phyloP scores from a whole-genome alignment of 352 stramenopile genomes.

The Saprolegnia diclina region DNA sequence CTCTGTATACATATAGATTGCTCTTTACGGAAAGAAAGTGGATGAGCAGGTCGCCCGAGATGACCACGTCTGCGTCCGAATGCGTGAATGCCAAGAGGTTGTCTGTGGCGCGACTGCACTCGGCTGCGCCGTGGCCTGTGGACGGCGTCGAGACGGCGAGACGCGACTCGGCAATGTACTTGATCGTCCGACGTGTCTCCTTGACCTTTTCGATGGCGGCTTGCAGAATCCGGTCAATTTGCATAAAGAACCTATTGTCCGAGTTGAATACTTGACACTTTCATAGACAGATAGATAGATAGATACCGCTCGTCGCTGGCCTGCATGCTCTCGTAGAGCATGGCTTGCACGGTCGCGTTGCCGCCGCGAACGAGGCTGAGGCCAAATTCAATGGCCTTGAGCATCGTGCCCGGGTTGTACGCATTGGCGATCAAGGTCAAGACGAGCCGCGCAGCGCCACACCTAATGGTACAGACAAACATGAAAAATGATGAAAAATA shows the following conservation, averaged over 20 bases:
- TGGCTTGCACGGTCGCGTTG: constrained; percentile 28
- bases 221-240: constrained; percentile 28
- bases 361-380: constrained; percentile 28
- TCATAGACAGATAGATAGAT: background rate
- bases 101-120: background rate
- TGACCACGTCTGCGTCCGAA: background rate
- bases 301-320: constrained; percentile 28
- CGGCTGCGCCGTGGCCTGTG: background rate
- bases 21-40: constrained; percentile 19
- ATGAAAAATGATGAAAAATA: background rate
- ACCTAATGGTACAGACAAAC: background rate
- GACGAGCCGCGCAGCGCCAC: constrained; percentile 21
- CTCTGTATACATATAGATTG: background rate
- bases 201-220: constrained; percentile 29
- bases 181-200: constrained; percentile 26
- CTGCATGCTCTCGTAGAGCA: constrained; percentile 28
- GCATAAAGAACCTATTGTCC: constrained; percentile 17
- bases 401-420: constrained; percentile 15
- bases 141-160: constrained; percentile 11
- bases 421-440: constrained; percentile 21
- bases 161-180: constrained; percentile 24
- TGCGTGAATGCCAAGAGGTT: background rate
- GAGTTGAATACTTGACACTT: background rate
- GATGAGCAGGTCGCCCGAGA: constrained; percentile 22
- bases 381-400: constrained; percentile 26